A percentile compares a stretch with the other conserved stretches of the same genome.
Evolutionary conservation across 352 stramenopile genomes (phyloP).

Genomic region (Blastocystis sp.): DNA sequence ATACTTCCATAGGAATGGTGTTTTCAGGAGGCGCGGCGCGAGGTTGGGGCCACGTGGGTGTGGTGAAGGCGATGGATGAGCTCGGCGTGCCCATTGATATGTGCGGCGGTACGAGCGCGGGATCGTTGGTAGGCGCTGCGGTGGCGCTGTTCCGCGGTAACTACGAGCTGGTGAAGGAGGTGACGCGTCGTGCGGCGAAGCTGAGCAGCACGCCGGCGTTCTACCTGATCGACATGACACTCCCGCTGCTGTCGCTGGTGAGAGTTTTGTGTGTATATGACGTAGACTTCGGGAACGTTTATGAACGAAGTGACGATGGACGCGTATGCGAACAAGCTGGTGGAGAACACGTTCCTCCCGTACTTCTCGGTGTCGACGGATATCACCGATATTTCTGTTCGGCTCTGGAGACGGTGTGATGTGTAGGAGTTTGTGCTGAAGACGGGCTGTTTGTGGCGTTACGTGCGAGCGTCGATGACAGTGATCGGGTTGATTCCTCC

Average conservation of each 20-base stretch:
- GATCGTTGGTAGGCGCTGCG: conserved; percentile 23
- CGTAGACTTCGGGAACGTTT: conserved; percentile 38
- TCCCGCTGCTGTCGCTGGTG: conserved; percentile 22
- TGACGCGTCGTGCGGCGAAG: conserved; percentile 1
- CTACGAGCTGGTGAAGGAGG: conserved; percentile 44
- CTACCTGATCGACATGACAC: conserved; percentile 44
- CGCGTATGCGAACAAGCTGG: conserved; percentile 58
- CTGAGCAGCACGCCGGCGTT: conserved; percentile 4
- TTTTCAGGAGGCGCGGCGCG: conserved; percentile 80
- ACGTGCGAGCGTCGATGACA: conserved; percentile 76
- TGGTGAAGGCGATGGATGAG: conserved; percentile 79
- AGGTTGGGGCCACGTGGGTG: conserved; percentile 81
- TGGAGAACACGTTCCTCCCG: conserved; percentile 76
- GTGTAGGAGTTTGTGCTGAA: conserved; percentile 73
- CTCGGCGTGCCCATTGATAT: conserved; percentile 80
- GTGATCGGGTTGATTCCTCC: conserved; percentile 62
- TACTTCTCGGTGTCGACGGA: conserved; percentile 82
- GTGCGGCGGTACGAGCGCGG: conserved; percentile 73
- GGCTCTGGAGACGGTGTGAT: neutral
- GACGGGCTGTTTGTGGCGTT: conserved; percentile 75
- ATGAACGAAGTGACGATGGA: conserved; percentile 57
- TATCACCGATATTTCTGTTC: conserved; percentile 67
- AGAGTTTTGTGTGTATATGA: neutral
- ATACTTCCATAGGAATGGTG: conserved; percentile 79
- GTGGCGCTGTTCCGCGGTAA: conserved; percentile 26